Base-by-base conservation (phyloP, 345 rosid species). In the Salix koriyanagi region DNA sequence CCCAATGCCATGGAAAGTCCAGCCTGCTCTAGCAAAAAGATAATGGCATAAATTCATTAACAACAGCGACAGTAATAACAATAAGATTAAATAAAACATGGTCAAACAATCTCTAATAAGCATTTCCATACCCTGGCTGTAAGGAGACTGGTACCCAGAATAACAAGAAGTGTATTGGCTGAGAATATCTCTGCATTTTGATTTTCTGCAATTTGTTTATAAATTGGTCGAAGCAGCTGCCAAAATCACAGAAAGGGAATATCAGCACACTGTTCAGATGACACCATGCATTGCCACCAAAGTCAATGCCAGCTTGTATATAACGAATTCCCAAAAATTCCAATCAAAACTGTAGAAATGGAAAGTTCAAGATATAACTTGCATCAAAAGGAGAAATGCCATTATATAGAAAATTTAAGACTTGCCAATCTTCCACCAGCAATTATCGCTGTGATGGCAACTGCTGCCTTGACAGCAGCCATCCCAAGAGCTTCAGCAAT, bases 1-100 rank as follows among this genome's bases (percentile, higher is more conserved):
- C 98, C 99, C 76, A 96, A 77, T 41, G 99, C 98, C 99, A 96
- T 96, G 82, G 99, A 96, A 82, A 96, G 97, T 78, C 99, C 99
- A 81, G 99, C 99, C 99, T 96, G 88, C 74, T 82, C 76, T 54
- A 81, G 74, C 69, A 79, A 71, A 71, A 60, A 56, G 74, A 82
- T 62, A 58, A 44, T 48, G n/a, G 65, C 48, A 13, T 41, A 67
- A 79, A 73, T 78, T 67, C 62, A 70, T 73, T 52, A 72, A 61
- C 36, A 41, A 2, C 26, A 18, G 14, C 10, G 4, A n/a, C 61
- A 56, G 23, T 11, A 58, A 9, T 58, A 58, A n/a, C 23, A 56
- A 11, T 23, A 23, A 10, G 28, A 10, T 19, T 37, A 78, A 69
- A 52, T 36, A 37, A 50, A 79, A 67, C 37, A 7, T 16, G 6